Conservation (phyloP, 257 asterid genomes). For the Galeopsis tetrahit region DNA sequence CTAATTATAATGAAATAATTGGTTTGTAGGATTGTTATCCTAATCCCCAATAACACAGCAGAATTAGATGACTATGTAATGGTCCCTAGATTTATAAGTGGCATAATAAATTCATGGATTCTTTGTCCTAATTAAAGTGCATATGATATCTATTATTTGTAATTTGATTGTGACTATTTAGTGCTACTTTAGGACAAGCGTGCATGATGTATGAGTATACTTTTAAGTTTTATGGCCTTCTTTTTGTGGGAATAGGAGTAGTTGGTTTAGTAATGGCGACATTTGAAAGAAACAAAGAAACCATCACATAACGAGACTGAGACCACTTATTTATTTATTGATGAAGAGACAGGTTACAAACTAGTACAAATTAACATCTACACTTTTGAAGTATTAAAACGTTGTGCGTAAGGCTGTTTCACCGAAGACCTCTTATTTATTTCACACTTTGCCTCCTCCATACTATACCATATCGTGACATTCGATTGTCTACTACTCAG, state of each 20-base stretch:
- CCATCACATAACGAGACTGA: too few relatives aligned
- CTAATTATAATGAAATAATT: not conserved
- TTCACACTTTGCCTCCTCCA: not conserved
- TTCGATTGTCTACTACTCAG: conserved; percentile 10
- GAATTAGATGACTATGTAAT: not conserved
- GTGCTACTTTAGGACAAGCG: not conserved
- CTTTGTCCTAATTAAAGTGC: conserved; percentile 15
- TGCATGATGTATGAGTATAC: not conserved
- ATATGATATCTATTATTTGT: not conserved
- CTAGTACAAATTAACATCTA: too few relatives aligned
- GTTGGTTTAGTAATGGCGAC: not conserved
- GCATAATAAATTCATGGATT: not conserved
- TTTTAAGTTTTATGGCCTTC: not conserved
- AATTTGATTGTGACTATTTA: not conserved
- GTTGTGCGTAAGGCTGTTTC: too few relatives aligned
- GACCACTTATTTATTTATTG: too few relatives aligned
- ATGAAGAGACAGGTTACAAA: too few relatives aligned
- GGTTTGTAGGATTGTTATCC: not conserved
- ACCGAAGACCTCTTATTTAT: not conserved
- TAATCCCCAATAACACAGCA: not conserved
- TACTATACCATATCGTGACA: too few relatives aligned
- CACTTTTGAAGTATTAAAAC: too few relatives aligned
- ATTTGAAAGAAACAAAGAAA: too few relatives aligned
- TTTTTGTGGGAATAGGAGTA: not conserved
- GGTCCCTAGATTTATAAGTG: not conserved